Evolutionary conservation across 768 basidiomycete species (phyloP), one percentile per base, ranked within the genome.

Genomic region (Phlebiopsis flavidoalba): DNA sequence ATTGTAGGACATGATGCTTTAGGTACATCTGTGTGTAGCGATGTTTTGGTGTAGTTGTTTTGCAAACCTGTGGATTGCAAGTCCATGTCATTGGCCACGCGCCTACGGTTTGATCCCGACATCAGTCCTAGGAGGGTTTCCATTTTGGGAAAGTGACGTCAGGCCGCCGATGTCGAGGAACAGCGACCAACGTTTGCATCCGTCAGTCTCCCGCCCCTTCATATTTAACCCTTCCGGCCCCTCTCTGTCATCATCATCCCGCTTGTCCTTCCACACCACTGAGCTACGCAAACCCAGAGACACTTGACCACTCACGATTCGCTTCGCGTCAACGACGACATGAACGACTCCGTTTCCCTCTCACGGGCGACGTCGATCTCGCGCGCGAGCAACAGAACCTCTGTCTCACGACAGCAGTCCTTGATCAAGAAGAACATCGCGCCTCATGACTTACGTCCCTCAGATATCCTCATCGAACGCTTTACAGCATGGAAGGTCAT

Each of bases 401-500:
- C 92, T 6, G 71, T 88, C 48, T 93, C 91, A 10, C 80, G 91
- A 52, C 85, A 83, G 60, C 90, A 93, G 73, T 89, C 88, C 3
- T 85, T 98, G 69, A 93, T 98, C 80, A 93, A 93, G 82, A 95
- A 93, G 79, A 95, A 92, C 73, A 88, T 93, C 62, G 88, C 91
- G 3, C 86, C 91, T 0, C 87, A 93, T 65, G 95, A 96, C 75
- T 83, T 98, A 50, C 84, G 87, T 54, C 95, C 95, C 0, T 93
- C 92, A 10, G 96, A 99, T 74, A 85, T 99, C 69, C 90, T 99
- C 72, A 97, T 98, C 65, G 96, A 98, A 73, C 88, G 91, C 31
- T 94, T 94, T 70, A 82, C 88, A 8, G 90, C 92, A 0, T 98
- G 95, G 95, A 98, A 97, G 76, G 88, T 86, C 55, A 96, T 98